Base-by-base conservation (phyloP, 176 grass and related monocot genomes). In the Aechmea fasciata region DNA sequence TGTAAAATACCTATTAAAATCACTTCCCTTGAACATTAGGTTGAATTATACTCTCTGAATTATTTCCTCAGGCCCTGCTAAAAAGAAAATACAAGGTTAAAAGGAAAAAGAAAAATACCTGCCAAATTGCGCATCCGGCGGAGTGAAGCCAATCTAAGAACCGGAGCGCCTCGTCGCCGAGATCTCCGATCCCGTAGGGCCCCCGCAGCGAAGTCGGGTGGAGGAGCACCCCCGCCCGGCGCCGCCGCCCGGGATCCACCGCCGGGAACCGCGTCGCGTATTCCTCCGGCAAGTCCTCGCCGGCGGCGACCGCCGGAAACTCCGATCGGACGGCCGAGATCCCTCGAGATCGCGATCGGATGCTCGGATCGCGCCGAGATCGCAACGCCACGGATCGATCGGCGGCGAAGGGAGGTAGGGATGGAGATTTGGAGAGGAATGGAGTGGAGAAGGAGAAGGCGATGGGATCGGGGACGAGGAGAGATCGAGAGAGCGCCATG, bases 61-160 rank as follows among this genome's bases (percentile, higher is more conserved):
- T 41, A 41, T 41, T 41, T 7, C 33, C 33, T 7, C 33, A 41
- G 33, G 33, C 33, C 33, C 33, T 41, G 33, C 33, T 41, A 7
- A 41, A 6, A 41, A 1, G 2, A 13, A 69, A 69, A 73, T 52
- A 11, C 11, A 48, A 50, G 41, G 26, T 11, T 14, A 18, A 67
- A 67, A 28, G 1, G 49, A 67, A 52, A 2, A 51, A 29, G 2
- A 12, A 63, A 49, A 22, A 57, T 7, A 97, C 94, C 94, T 97
- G 89, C 94, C 94, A 97, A 52, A 97, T 81, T 33, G 77, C 79
- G 72, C 87, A 92, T 13, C 94, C 94, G 24, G 82, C 63, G 49
- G 76, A 76, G 59, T 19, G 77, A 61, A 97, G 86, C 94, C 94
- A 97, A 47, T 79, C 61, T 66, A 97, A 86, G 74, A 97, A 92